Base-by-base conservation (phyloP, 352 stramenopile species). In the Phytopythium oedochilum region DNA sequence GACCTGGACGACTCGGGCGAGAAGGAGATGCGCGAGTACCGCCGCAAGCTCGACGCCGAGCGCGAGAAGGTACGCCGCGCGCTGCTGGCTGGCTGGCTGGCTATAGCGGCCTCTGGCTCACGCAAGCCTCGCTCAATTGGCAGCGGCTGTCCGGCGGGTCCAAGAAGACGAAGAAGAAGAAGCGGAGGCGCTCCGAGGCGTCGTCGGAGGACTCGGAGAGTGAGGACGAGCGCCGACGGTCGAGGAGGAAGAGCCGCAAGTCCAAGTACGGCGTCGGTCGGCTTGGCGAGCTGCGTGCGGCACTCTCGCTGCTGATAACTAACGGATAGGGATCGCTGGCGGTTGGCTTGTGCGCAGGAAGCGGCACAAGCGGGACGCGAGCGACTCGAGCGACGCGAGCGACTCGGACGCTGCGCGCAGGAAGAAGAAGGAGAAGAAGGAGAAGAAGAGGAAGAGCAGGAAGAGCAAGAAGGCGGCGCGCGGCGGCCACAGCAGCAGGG, bases 1-100 rank as follows among this genome's bases (percentile, higher is more conserved):
- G 86, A 97, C 55, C 59, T 98, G 44, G 84, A 53, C 17, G 76
- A 78, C 26, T 83, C 90, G 22, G 89, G 95, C 60, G 76, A 96
- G 55, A 94, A 95, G 58, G 90, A 98, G 63, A 98, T 98, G 94
- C 77, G 92, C 53, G 88, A 86, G 40, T 98, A 98, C 72, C 71
- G 94, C 36, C 92, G 92, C 60, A 78, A 98, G 60, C 70, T 98
- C 8, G 94, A 98, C 62, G 76, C 87, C 36, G 81, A 94, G 31
- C 78, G 94, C 7, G 88, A 97, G 38, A 93, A 95, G 70, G 80
- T 89, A 32, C 50, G 32, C 23, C 29, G 29, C n/a, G n/a, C n/a
- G n/a, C n/a, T n/a, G n/a, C n/a, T n/a, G n/a, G n/a, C n/a, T n/a
- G n/a, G n/a, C n/a, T n/a, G n/a, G n/a, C n/a, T n/a, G n/a, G n/a